Percentiles rank a stretch among this genome's conserved stretches.
Conservation (phyloP, 2,329 filamentous ascomycete species). For the Emericellopsis cladophorae region DNA sequence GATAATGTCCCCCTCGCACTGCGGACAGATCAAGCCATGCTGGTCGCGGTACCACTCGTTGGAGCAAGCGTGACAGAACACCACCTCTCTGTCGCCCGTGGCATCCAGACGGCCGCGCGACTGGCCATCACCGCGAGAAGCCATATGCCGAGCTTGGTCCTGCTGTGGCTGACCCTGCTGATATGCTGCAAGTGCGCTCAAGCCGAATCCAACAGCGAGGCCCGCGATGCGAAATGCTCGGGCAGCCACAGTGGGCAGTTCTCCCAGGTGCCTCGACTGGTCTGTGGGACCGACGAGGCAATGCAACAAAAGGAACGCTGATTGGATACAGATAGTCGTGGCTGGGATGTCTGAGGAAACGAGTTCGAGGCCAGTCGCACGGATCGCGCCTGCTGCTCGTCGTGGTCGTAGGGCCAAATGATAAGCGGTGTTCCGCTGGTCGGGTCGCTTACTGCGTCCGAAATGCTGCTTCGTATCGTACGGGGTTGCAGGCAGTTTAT, state of each 20-base stretch:
- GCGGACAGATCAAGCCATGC: slow-evolving; percentile 57
- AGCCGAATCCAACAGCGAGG: slow-evolving; percentile 45
- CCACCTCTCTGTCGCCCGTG: slow-evolving; percentile 48
- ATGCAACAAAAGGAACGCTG: not conserved
- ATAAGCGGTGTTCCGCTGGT: too few relatives aligned
- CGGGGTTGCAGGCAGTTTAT: not conserved
- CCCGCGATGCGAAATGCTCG: slow-evolving; percentile 39
- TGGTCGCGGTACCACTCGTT: slow-evolving; percentile 71
- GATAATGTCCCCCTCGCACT: slow-evolving; percentile 65
- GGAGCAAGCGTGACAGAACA: slow-evolving; percentile 75
- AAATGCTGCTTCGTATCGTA: too few relatives aligned
- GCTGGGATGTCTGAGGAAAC: too few relatives aligned
- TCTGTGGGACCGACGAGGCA: too few relatives aligned
- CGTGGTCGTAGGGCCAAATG: too few relatives aligned
- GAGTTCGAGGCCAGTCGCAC: too few relatives aligned
- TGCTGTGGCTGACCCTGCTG: slow-evolving; percentile 27
- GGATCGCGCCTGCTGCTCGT: too few relatives aligned
- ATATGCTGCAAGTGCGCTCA: slow-evolving; percentile 43
- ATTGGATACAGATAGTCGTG: too few relatives aligned
- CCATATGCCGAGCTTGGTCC: slow-evolving; percentile 13
- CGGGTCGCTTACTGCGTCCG: too few relatives aligned
- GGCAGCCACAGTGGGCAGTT: slow-evolving; percentile 35
- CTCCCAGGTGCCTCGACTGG: not conserved
- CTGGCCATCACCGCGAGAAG: slow-evolving; percentile 10
- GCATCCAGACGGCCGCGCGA: slow-evolving; percentile 33